Evolutionary conservation across 768 basidiomycete genomes (phyloP).

Genomic region (Baorangia bicolor): DNA sequence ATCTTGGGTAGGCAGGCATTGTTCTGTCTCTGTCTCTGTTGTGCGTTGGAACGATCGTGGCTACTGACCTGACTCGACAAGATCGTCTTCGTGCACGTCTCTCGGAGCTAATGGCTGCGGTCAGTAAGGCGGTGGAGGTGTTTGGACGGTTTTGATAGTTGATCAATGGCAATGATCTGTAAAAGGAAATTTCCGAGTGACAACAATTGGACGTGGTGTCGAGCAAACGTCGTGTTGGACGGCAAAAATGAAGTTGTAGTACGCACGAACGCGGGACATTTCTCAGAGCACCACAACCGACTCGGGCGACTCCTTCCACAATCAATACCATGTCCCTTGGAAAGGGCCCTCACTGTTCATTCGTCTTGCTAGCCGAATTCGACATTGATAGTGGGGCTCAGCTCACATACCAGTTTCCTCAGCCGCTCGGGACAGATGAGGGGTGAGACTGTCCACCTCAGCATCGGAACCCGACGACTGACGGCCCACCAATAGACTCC

Average conservation of each 20-base stretch:
- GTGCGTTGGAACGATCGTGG: neutral
- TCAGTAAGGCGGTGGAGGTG: conserved; percentile 27
- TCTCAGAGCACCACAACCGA: conserved; percentile 2
- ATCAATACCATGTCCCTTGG: conserved; percentile 47
- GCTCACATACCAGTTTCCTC: conserved; percentile 94
- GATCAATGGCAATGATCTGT: conserved; percentile 3
- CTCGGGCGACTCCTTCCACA: neutral
- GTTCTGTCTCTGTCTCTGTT: neutral
- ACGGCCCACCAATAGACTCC: conserved; percentile 50
- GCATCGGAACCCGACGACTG: neutral
- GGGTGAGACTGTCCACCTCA: conserved; percentile 53
- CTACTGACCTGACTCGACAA: conserved; percentile 21
- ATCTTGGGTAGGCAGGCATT: conserved; percentile 25
- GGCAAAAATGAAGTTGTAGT: conserved; percentile 8
- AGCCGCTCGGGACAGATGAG: conserved; percentile 91
- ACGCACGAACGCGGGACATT: conserved; percentile 1
- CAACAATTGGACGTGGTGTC: conserved; percentile 14
- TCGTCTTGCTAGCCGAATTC: conserved; percentile 97
- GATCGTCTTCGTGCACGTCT: conserved; percentile 24
- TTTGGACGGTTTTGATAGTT: conserved; percentile 18
- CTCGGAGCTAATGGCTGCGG: conserved; percentile 26
- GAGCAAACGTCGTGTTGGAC: conserved; percentile 10
- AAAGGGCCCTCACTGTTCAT: conserved; percentile 80
- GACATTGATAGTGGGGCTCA: conserved; percentile 95
- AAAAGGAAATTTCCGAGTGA: conserved; percentile 29